A percentile compares a stretch with the other conserved stretches of the same genome.
phyloP scores from a whole-genome alignment of 2,329 filamentous ascomycete genomes.

The Blastomyces emzantsi region DNA sequence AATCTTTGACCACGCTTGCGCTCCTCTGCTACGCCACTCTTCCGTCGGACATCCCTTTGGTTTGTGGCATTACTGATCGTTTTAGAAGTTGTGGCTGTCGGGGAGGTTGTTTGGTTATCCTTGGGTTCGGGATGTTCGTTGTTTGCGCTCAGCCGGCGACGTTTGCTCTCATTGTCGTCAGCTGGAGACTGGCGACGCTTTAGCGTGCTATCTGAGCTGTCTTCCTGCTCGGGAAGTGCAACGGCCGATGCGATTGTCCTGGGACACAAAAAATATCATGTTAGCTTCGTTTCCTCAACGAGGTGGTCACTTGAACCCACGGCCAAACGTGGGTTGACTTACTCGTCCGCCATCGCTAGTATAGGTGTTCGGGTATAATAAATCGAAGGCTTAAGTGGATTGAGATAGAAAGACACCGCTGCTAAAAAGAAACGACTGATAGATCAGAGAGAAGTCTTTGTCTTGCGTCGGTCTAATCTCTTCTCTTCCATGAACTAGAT shows the following conservation, averaged over 20 bases:
- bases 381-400: neutral
- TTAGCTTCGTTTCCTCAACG: neutral
- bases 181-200: constrained; percentile 47
- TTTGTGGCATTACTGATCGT: constrained; percentile 3
- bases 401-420: neutral
- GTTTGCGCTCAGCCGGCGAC: constrained; percentile 41
- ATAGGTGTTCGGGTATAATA: too few relatives aligned
- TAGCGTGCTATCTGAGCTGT: constrained; percentile 25
- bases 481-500: neutral
- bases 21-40: constrained; percentile 52
- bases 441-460: neutral
- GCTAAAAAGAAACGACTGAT: neutral
- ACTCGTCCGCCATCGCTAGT: constrained; percentile 14
- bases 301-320: too few relatives aligned
- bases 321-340: neutral
- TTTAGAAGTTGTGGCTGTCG: constrained; percentile 13
- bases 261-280: neutral
- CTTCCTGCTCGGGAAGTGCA: constrained; percentile 41
- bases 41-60: constrained; percentile 15
- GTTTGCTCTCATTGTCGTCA: constrained; percentile 42
- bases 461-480: neutral
- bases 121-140: constrained; percentile 17
- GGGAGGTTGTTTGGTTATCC: constrained; percentile 15
- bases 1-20: constrained; percentile 75
- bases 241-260: constrained; percentile 47